Evolutionary conservation across 495 filamentous ascomycete species (phyloP).

Genomic region (Penicillium simplicissimum): DNA sequence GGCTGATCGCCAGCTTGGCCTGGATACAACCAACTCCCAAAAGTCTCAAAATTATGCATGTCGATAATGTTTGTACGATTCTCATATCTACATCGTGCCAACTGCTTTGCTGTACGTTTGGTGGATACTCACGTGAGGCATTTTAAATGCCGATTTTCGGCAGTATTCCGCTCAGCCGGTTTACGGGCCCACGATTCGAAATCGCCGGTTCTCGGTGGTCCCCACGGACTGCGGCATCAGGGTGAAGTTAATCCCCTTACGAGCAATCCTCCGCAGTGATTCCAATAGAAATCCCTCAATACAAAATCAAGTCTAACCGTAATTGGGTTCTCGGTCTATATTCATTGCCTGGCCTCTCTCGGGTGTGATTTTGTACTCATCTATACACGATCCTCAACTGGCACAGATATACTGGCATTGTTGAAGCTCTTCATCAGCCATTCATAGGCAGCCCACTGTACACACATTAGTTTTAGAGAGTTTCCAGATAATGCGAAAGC

Average conservation of each 20-base stretch:
- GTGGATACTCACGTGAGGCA: constrained; percentile 27
- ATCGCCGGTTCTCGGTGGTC: constrained; percentile 37
- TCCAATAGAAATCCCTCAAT: constrained; percentile 38
- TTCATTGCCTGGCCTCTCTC: constrained; percentile 10
- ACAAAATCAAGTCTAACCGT: constrained; percentile 32
- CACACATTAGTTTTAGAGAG: constrained; percentile 7
- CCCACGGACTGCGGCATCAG: constrained; percentile 15
- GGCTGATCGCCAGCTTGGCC: constrained; percentile 1
- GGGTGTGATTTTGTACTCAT: constrained; percentile 3
- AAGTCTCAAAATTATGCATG: constrained; percentile 11
- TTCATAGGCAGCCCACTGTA: constrained; percentile 82
- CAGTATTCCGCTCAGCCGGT: constrained; percentile 32
- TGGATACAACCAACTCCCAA: background rate
- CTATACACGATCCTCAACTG: background rate
- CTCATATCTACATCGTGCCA: constrained; percentile 5
- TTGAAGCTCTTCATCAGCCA: constrained; percentile 64
- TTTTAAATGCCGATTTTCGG: constrained; percentile 40
- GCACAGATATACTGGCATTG: constrained; percentile 5
- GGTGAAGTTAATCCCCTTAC: constrained; percentile 32
- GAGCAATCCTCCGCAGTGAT: constrained; percentile 27
- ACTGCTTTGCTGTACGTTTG: constrained; percentile 9
- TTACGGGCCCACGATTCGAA: constrained; percentile 28
- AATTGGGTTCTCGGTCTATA: constrained; percentile 26
- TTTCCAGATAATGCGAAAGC: background rate
- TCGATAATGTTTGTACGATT: constrained; percentile 11